Percentiles rank a stretch among this genome's conserved stretches.
phyloP scores from a whole-genome alignment of 2,329 filamentous ascomycete genomes.

The Apiospora kogelbergensis region DNA sequence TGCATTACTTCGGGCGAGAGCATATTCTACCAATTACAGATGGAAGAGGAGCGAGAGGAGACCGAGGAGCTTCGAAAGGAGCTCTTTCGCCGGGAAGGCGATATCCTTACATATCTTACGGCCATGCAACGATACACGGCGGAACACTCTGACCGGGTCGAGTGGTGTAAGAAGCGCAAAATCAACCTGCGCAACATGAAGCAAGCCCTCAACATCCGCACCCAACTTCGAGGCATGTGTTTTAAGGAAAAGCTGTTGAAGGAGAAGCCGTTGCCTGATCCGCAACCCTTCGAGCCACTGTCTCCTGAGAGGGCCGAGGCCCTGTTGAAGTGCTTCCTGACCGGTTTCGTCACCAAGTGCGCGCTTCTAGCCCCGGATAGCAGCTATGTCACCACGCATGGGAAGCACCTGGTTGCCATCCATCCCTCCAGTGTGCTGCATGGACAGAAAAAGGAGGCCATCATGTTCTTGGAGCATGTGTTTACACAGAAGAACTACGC shows the following conservation, averaged over 20 bases:
- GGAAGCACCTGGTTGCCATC: conserved; percentile 60
- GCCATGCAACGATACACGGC: conserved; percentile 62
- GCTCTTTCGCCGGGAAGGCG: conserved; percentile 61
- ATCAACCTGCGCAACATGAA: conserved; percentile 62
- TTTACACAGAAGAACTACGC: conserved; percentile 67
- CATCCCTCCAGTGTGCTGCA: conserved; percentile 64
- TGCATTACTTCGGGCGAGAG: conserved; percentile 64
- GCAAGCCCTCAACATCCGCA: conserved; percentile 61
- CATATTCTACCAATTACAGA: conserved; percentile 60
- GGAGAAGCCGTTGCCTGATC: conserved; percentile 48
- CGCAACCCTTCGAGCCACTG: conserved; percentile 55
- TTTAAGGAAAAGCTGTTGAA: conserved; percentile 50
- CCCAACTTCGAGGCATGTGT: conserved; percentile 59
- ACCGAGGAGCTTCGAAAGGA: conserved; percentile 55
- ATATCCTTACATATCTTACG: conserved; percentile 64
- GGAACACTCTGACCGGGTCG: conserved; percentile 53
- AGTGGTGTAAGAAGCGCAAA: conserved; percentile 59
- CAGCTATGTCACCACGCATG: conserved; percentile 59
- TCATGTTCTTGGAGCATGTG: conserved; percentile 68
- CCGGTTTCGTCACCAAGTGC: conserved; percentile 60
- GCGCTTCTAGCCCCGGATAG: conserved; percentile 60
- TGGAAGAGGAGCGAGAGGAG: conserved; percentile 55
- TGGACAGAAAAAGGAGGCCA: conserved; percentile 63
- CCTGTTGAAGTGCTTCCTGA: conserved; percentile 61
- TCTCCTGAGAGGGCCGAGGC: conserved; percentile 53